Conservation (phyloP, 2,329 filamentous ascomycete genomes). For the Penicillium sp. region DNA sequence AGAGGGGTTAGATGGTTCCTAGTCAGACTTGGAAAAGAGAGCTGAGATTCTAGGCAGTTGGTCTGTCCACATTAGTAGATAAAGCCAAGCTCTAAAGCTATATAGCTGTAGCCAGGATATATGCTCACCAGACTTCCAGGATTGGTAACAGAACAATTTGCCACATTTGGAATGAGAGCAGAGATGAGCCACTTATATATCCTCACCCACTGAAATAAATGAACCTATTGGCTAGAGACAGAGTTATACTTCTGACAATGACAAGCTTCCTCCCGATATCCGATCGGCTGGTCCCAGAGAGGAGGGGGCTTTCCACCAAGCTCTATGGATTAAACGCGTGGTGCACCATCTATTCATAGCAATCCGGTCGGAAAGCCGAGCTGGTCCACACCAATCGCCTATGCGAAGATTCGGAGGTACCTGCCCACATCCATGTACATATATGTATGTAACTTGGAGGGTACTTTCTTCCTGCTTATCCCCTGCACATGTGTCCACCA, state of each 20-base stretch:
- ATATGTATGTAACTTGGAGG: no score
- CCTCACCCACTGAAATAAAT: not conserved
- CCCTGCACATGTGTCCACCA: not conserved
- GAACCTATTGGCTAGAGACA: not conserved
- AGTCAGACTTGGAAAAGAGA: not conserved
- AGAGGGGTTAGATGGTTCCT: not conserved
- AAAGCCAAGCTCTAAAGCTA: not conserved
- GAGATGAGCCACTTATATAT: not conserved
- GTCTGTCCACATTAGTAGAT: not conserved
- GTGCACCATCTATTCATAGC: not conserved
- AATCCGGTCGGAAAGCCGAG: not conserved
- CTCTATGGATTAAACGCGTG: not conserved
- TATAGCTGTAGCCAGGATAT: not conserved
- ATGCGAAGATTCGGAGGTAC: not conserved
- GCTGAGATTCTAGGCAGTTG: not conserved
- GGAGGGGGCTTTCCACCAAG: not conserved
- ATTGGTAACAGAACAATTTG: not conserved
- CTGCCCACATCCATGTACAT: no score
- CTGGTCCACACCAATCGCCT: not conserved
- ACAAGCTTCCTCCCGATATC: not conserved
- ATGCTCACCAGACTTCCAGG: not conserved
- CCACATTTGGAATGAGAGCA: slow-evolving; percentile 1
- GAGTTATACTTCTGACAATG: not conserved
- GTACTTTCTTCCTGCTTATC: not conserved
- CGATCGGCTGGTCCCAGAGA: not conserved